These are phyloP conservation scores for Sicyos edulis DNA, from an alignment of 306 rosid species.

Conservation along the genomic window DNA sequence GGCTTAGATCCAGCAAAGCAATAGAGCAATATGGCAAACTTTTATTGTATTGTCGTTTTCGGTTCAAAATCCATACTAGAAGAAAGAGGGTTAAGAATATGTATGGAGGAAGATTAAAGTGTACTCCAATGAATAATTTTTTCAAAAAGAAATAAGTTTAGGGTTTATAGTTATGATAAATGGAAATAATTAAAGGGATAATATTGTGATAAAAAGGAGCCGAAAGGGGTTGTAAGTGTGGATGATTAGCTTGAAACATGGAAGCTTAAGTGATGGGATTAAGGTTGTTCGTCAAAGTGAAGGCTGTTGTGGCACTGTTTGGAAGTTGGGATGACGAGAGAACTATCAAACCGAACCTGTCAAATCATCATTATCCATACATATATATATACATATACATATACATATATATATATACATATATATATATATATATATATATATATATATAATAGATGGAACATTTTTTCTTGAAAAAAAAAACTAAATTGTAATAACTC, in stretches of 20 bases:
- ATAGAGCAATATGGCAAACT: too few relatives aligned
- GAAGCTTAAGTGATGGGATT: neutral
- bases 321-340: neutral
- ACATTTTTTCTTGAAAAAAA: too few relatives aligned
- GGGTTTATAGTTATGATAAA: neutral
- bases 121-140: neutral
- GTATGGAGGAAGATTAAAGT: neutral
- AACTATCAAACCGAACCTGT: neutral
- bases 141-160: too few relatives aligned
- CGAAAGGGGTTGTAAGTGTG: conserved; percentile 6
- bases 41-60: too few relatives aligned
- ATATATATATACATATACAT: neutral
- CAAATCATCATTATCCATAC: neutral
- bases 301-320: conserved; percentile 6
- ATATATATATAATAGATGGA: too few relatives aligned
- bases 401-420: neutral
- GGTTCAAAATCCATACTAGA: too few relatives aligned
- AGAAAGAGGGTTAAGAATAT: neutral
- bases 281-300: neutral
- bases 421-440: too few relatives aligned
- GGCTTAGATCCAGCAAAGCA: neutral
- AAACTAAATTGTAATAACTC: neutral
- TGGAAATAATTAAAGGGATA: neutral
- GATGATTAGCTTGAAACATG: neutral
- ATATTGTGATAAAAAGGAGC: neutral